Percentiles rank a stretch among this genome's conserved stretches.
Evolutionary conservation across 1,284 basidiomycete genomes (phyloP).

Genomic region (Irpex rosettiformis): DNA sequence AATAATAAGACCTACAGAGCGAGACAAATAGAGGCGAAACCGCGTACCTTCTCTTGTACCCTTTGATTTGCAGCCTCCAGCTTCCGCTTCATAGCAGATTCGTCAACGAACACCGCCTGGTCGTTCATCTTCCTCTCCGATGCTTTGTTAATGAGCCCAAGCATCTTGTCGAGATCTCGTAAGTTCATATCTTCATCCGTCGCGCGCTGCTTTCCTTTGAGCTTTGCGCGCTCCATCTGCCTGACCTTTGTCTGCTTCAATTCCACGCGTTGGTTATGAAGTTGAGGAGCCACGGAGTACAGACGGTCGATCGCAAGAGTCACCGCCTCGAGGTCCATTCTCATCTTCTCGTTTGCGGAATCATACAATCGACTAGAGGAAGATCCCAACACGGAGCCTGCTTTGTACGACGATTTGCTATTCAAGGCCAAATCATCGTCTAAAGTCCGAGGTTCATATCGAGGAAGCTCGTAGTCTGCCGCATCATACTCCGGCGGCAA

Average conservation of each 20-base stretch:
- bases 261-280: conserved; percentile 85
- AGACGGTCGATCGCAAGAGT: conserved; percentile 84
- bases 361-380: conserved; percentile 12
- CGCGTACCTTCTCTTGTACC: conserved; percentile 58
- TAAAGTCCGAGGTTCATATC: conserved; percentile 54
- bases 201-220: conserved; percentile 44
- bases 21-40: background rate
- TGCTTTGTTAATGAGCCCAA: conserved; percentile 71
- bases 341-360: conserved; percentile 64
- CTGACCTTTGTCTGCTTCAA: conserved; percentile 65
- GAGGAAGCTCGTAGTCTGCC: conserved; percentile 43
- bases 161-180: conserved; percentile 64
- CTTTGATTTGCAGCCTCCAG: conserved; percentile 49
- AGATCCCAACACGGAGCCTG: background rate
- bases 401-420: conserved; percentile 11
- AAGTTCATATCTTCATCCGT: conserved; percentile 34
- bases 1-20: conserved; percentile 7
- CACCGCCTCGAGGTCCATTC: conserved; percentile 78
- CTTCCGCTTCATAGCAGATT: conserved; percentile 45
- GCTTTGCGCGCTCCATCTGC: conserved; percentile 58
- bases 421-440: conserved; percentile 30
- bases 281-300: conserved; percentile 77
- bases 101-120: conserved; percentile 65
- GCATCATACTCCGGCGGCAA: conserved; percentile 70
- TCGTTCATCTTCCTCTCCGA: conserved; percentile 61